A percentile compares a stretch with the other conserved stretches of the same genome.
Conservation (phyloP, 495 filamentous ascomycete genomes). For the Neurospora sp. region DNA sequence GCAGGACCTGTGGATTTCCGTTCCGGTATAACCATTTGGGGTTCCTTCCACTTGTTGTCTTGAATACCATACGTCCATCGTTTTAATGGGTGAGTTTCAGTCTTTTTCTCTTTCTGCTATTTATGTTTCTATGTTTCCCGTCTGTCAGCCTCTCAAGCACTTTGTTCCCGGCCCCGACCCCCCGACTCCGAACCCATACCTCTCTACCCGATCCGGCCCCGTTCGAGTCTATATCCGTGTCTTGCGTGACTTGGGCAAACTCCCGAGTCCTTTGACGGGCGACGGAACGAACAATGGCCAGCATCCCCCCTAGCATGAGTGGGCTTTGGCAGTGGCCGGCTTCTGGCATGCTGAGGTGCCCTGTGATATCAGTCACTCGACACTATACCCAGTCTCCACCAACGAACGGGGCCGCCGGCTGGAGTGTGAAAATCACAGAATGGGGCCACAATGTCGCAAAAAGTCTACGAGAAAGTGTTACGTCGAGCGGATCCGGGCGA, state of each 20-base stretch:
- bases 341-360: neutral
- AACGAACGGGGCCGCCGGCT: neutral
- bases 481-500: neutral
- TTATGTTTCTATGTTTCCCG: neutral
- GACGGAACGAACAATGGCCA: neutral
- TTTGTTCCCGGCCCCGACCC: conserved; percentile 1
- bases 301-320: neutral
- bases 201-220: neutral
- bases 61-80: neutral
- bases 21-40: neutral
- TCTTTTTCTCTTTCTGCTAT: neutral
- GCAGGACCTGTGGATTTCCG: neutral
- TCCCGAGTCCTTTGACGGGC: neutral
- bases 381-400: neutral
- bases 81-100: neutral
- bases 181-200: neutral
- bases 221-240: neutral
- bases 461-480: neutral
- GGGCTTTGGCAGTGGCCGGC: neutral
- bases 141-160: neutral
- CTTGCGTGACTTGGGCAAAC: neutral
- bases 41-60: neutral
- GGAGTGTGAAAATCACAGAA: neutral
- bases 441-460: neutral
- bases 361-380: neutral